phyloP scores from a whole-genome alignment of 1,139 yeast genomes.

The Suhomyces panamericanus region DNA sequence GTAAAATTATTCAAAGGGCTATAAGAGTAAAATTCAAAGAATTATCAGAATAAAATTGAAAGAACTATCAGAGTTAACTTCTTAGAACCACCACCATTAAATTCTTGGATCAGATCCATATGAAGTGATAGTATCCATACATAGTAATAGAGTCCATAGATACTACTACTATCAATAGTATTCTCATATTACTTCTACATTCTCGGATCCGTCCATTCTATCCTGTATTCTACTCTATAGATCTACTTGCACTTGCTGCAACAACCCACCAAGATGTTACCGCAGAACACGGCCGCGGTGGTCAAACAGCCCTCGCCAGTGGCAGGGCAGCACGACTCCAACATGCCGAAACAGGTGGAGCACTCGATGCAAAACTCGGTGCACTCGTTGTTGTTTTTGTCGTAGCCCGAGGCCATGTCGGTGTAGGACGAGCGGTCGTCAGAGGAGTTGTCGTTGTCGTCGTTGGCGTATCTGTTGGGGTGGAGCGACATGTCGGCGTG shows the following conservation, averaged over 20 bases:
- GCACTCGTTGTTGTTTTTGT: constrained; percentile 41
- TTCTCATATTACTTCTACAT: no score
- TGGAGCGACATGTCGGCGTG: constrained; percentile 11
- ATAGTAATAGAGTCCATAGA: no score
- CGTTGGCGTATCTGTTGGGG: constrained; percentile 1
- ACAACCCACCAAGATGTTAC: constrained; percentile 38
- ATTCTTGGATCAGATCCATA: no score
- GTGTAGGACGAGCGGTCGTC: constrained; percentile 18
- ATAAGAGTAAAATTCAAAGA: no score
- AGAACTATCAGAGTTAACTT: no score
- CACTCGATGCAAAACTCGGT: constrained; percentile 45
- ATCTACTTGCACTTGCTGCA: constrained; percentile 27
- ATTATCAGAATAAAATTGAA: no score
- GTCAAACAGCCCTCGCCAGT: constrained; percentile 45
- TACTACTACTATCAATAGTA: no score
- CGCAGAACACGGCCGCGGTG: constrained; percentile 37
- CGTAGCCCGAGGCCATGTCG: constrained; percentile 38
- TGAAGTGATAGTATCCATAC: no score
- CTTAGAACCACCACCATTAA: no score
- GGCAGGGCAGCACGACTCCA: constrained; percentile 44
- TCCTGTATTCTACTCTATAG: neutral
- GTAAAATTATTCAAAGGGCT: no score
- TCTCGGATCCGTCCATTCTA: no score
- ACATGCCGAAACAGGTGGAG: constrained; percentile 43
- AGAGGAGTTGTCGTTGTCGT: constrained; percentile 5